phyloP scores from a whole-genome alignment of 352 stramenopile species.

The Phytophthora ohioensis region DNA sequence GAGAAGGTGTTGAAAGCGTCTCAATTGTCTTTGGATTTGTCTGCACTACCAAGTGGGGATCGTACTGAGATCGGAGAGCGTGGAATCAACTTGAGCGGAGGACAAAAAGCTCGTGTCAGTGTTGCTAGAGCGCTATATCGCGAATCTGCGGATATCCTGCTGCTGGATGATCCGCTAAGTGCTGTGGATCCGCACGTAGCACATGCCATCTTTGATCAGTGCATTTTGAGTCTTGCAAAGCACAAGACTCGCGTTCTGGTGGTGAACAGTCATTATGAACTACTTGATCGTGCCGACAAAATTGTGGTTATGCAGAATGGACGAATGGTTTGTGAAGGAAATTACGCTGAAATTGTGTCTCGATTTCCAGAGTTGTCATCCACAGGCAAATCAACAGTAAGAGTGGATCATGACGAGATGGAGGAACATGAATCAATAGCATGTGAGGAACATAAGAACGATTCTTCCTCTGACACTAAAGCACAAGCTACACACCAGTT shows the following conservation, averaged over 20 bases:
- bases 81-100: slow-evolving; percentile 94
- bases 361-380: slow-evolving; percentile 34
- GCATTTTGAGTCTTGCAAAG: slow-evolving; percentile 67
- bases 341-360: slow-evolving; percentile 66
- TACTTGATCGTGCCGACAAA: slow-evolving; percentile 63
- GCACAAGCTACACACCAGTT: slow-evolving; percentile 7
- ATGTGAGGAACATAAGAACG: not conserved
- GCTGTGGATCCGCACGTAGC: slow-evolving; percentile 96
- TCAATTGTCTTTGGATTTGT: slow-evolving; percentile 88
- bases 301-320: slow-evolving; percentile 78
- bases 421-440: not conserved
- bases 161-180: slow-evolving; percentile 94
- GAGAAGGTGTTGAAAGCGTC: slow-evolving; percentile 72
- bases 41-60: slow-evolving; percentile 89
- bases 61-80: slow-evolving; percentile 95
- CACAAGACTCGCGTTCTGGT: slow-evolving; percentile 87
- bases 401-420: not conserved
- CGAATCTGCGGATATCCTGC: slow-evolving; percentile 82
- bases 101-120: slow-evolving; percentile 90
- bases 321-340: slow-evolving; percentile 75
- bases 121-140: slow-evolving; percentile 91
- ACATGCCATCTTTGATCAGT: slow-evolving; percentile 92
- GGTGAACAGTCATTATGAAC: slow-evolving; percentile 92
- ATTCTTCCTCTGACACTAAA: not conserved
- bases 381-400: not conserved